Base-by-base conservation (phyloP, 768 basidiomycete genomes). In the Xanthoconium stramineum region DNA sequence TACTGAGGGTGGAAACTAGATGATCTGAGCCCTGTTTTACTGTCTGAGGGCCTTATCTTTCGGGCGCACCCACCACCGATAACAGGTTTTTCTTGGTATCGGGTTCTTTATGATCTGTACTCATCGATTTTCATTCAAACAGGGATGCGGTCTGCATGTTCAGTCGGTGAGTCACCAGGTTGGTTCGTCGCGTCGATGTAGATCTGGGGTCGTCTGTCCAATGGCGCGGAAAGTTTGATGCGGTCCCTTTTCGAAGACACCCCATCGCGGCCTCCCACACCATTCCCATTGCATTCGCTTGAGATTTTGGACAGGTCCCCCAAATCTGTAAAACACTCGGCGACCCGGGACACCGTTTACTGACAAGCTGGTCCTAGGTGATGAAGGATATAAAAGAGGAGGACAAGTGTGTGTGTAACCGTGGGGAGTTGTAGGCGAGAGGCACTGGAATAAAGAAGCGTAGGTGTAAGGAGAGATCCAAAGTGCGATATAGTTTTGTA, bases 71-170 rank as follows among this genome's bases (percentile, higher is more conserved):
- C 37, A 42, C 45, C 45, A 19, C 45, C 53, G 50, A 55, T 36
- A 39, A 13, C 19, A 20, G 15, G 36, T 40, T 43, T 50, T 36
- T 37, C 39, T 43, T 46, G 38, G 12, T 8, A 11, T 15, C 29
- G 14, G 44, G 55, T 55, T 37, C 30, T 42, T 28, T 42, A 30
- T 47, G 45, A 35, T 50, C 5, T 24, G 36, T 59, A 53, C 54
- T 63, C 33, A 64, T 33, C 36, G 20, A 28, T 28, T 29, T 48
- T 44, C 10, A 2, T 24, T 58, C 48, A 38, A 40, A 61, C 75
- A 89, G 88, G 88, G 88, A 48, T 90, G 88, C 59, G 88, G 88
- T 11, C 63, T 64, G 55, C 88, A 90, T 70, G 80, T 79, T 65
- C 83, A 88, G 50, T 57, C 72, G 69, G 88, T 86, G 70, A 78